Percentiles rank a stretch among this genome's conserved stretches.
Evolutionary conservation across 257 asterid genomes (phyloP).

Genomic region (Petrea volubilis): DNA sequence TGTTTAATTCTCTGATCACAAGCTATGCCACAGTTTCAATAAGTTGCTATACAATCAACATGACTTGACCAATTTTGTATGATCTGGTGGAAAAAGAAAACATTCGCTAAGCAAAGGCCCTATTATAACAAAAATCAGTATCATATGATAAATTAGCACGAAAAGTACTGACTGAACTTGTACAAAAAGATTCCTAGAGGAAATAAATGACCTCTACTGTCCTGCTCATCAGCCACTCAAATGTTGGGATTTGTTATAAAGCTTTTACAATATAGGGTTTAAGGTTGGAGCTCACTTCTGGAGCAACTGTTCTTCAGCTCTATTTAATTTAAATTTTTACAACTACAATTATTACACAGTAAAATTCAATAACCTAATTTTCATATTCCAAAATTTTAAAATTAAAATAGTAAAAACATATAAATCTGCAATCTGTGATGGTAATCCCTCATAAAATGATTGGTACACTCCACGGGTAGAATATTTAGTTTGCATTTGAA

Average conservation of each 20-base stretch:
- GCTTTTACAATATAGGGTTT: too few relatives aligned
- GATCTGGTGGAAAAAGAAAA: not conserved
- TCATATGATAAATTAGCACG: not conserved
- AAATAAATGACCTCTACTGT: not conserved
- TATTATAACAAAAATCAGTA: not conserved
- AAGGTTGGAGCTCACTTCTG: too few relatives aligned
- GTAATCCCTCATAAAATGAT: too few relatives aligned
- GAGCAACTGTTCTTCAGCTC: too few relatives aligned
- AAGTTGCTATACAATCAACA: not conserved
- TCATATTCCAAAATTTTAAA: too few relatives aligned
- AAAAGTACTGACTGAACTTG: not conserved
- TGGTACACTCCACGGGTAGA: too few relatives aligned
- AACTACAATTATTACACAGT: too few relatives aligned
- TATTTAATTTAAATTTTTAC: too few relatives aligned
- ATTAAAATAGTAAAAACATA: conserved; percentile 22
- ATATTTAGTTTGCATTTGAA: too few relatives aligned
- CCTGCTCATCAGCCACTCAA: not conserved
- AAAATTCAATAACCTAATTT: too few relatives aligned
- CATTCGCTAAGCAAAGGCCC: not conserved
- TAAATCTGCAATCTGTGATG: too few relatives aligned
- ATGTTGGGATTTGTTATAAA: not conserved
- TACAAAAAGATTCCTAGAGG: not conserved
- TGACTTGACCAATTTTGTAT: not conserved
- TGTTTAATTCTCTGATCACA: not conserved
- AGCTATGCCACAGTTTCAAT: not conserved